Evolutionary conservation across 2,329 filamentous ascomycete genomes (phyloP).

Genomic region (Thielaviopsis cerberus): DNA sequence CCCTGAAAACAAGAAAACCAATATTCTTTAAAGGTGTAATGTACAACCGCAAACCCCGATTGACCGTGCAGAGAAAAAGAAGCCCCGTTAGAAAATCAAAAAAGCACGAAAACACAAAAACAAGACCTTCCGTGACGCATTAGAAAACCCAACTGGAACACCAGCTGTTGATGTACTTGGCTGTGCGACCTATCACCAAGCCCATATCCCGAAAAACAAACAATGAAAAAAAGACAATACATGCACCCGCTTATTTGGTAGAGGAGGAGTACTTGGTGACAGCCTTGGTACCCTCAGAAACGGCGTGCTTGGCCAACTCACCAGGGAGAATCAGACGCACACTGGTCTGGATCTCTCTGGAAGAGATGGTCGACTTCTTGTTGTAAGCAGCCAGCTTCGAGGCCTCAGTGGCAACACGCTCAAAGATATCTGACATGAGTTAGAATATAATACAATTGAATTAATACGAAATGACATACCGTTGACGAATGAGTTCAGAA

Average conservation of each 20-base stretch:
- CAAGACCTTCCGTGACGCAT: conserved; percentile 58
- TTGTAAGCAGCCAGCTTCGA: conserved; percentile 99
- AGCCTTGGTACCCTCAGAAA: conserved; percentile 98
- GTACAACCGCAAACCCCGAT: conserved; percentile 56
- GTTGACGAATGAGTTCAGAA: conserved; percentile 99
- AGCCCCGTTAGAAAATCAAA: conserved; percentile 41
- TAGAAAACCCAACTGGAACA: conserved; percentile 39
- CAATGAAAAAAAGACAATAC: conserved; percentile 33
- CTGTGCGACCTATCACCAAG: conserved; percentile 33
- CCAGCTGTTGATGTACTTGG: conserved; percentile 11
- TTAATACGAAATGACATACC: conserved; percentile 35
- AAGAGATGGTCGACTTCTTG: conserved; percentile 99
- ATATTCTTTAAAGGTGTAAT: conserved; percentile 45
- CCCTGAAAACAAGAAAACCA: conserved; percentile 27
- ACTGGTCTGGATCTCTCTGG: conserved; percentile 95
- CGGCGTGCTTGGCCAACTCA: conserved; percentile 98
- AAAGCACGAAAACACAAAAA: conserved; percentile 18
- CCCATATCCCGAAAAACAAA: conserved; percentile 39
- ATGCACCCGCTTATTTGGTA: conserved; percentile 59
- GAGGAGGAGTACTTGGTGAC: conserved; percentile 99
- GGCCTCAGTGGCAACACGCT: conserved; percentile 95
- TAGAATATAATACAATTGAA: conserved; percentile 12
- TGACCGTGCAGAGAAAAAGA: conserved; percentile 34
- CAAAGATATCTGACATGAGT: conserved; percentile 68
- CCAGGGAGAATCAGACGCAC: conserved; percentile 94